Evolutionary conservation across 331 rosid genomes (phyloP).

Genomic region (Acacia pycnantha): DNA sequence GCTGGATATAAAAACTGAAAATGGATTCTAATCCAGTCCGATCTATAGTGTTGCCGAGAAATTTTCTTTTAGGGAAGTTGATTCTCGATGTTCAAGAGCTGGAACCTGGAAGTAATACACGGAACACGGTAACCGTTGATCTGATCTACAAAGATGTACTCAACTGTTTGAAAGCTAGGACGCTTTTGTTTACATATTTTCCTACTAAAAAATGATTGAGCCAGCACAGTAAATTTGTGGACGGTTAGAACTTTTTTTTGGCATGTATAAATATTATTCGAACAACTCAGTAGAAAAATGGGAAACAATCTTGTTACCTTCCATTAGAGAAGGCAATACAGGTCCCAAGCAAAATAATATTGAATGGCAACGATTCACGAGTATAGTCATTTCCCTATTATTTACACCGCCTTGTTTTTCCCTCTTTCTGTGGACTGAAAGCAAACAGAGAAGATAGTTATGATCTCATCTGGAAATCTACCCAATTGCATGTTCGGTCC

Average conservation of each 20-base stretch:
- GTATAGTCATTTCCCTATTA: not conserved
- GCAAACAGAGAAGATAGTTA: not conserved
- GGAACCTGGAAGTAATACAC: not conserved
- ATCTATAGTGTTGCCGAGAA: not conserved
- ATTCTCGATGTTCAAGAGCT: not conserved
- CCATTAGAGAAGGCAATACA: not conserved
- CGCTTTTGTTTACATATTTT: not conserved
- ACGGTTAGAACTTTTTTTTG: not conserved
- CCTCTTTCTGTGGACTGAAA: not conserved
- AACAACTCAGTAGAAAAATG: no score
- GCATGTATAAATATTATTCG: not conserved
- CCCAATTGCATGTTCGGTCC: not conserved
- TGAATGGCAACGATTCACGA: not conserved
- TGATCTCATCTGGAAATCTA: not conserved
- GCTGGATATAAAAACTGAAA: not conserved
- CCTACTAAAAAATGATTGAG: not conserved
- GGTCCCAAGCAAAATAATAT: not conserved
- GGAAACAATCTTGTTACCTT: not conserved
- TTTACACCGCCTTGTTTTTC: not conserved
- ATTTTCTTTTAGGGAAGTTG: not conserved
- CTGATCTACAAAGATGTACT: not conserved
- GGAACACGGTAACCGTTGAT: not conserved
- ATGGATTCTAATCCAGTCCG: not conserved
- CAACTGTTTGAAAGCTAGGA: not conserved
- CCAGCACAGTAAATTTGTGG: not conserved